Evolutionary conservation across 1,139 yeast species (phyloP), one percentile per base, ranked within the genome.

Genomic region (Wickerhamomyces sp.): DNA sequence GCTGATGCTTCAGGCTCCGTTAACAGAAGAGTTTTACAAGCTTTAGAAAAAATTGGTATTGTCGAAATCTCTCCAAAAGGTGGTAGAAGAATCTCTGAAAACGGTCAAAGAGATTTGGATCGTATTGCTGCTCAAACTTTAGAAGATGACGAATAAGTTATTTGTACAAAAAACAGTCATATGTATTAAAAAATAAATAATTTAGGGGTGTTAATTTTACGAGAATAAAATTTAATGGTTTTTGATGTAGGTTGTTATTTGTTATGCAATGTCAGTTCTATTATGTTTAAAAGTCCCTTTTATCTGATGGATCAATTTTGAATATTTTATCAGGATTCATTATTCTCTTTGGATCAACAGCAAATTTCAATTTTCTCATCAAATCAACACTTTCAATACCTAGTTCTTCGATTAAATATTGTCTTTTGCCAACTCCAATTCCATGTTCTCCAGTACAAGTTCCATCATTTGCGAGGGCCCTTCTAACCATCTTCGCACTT

Each of bases 31-130:
- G 97, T 87, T 60, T 80, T 94, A 67, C 98, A 92, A 79, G 81
- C 97, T 64, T 87, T 92, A 68, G 97, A 90, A 81, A 89, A 90
- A 81, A 85, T 92, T 59, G 98, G 97, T 72, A 92, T 92, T 60
- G 78, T 92, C 64, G 98, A 92, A 78, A 79, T 85, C 70, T 81
- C 96, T 68, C 87, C 90, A 74, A 89, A 88, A 77, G 97, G 97
- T 73, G 98, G 98, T 73, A 94, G 99, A 84, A 89, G 92, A 78
- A 87, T 92, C 82, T 85, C 97, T 55, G 97, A 89, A 73, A 87
- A 89, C 77, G 99, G 99, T 70, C 97, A 92, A 81, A 90, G 98
- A 85, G 99, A 92, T 80, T 86, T 92, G 79, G 99, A 92, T 79
- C 97, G 98, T 85, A 92, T 92, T 74, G 98, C 98, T 68, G 96